Conservation (phyloP, 495 filamentous ascomycete genomes). For the Penicillium pulvis region DNA sequence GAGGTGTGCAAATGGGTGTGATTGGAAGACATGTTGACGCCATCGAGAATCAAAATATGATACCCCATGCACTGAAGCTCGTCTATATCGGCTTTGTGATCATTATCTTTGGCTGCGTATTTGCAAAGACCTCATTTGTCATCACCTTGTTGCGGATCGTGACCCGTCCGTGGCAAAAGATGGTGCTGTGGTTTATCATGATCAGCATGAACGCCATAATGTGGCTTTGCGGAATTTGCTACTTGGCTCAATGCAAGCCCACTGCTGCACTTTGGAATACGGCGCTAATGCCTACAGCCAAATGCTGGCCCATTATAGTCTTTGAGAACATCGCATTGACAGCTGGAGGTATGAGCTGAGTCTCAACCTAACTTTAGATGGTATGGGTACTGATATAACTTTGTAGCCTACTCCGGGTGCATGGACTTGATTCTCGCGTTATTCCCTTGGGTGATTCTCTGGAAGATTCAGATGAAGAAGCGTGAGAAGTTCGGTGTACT, state of each 20-base stretch:
- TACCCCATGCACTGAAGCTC: constrained; percentile 18
- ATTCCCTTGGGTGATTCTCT: constrained; percentile 27
- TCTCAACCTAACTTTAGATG: background rate
- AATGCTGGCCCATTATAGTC: constrained; percentile 26
- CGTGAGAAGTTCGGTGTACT: constrained; percentile 28
- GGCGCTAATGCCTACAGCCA: constrained; percentile 16
- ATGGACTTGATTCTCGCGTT: constrained; percentile 33
- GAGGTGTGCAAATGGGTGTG: constrained; percentile 14
- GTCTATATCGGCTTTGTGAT: constrained; percentile 23
- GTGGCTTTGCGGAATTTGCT: constrained; percentile 24
- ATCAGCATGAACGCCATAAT: constrained; percentile 28
- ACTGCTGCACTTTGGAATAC: constrained; percentile 23
- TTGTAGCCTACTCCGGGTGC: constrained; percentile 25
- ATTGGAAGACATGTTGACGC: constrained; percentile 16
- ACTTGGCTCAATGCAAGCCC: constrained; percentile 27
- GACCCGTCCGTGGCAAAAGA: constrained; percentile 23
- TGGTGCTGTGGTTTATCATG: constrained; percentile 28
- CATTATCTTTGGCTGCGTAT: constrained; percentile 25
- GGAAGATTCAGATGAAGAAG: constrained; percentile 30
- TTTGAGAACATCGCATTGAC: constrained; percentile 24
- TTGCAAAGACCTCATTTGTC: constrained; percentile 30
- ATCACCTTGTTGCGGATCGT: constrained; percentile 28
- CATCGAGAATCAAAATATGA: constrained; percentile 3
- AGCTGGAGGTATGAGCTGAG: constrained; percentile 19
- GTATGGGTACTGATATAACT: background rate